Percentiles rank a stretch among this genome's conserved stretches.
These are phyloP conservation scores for Galerina sulciceps DNA, from an alignment of 768 basidiomycete genomes.

Conservation along the genomic window DNA sequence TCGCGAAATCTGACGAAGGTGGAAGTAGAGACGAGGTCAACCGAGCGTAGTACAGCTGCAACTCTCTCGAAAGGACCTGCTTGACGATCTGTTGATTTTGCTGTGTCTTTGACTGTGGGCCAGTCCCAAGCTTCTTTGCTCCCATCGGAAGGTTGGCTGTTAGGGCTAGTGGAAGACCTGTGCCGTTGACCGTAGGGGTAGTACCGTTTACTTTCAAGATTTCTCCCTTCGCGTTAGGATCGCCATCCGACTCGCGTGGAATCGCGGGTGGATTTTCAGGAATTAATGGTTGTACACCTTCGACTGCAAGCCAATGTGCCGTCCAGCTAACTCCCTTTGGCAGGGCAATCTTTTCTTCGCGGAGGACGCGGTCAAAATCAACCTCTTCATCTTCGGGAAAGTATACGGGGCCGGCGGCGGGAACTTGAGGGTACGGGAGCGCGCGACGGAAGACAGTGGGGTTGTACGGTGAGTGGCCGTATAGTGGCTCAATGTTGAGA, in stretches of 20 bases:
- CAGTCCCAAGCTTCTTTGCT: constrained; percentile 34
- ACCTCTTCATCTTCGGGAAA: constrained; percentile 97
- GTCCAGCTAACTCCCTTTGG: constrained; percentile 86
- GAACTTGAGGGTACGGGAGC: constrained; percentile 53
- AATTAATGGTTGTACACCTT: constrained; percentile 96
- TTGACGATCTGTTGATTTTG: constrained; percentile 83
- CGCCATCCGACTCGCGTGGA: constrained; percentile 51
- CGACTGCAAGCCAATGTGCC: constrained; percentile 98
- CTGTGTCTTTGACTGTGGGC: constrained; percentile 35
- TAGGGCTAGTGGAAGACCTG: constrained; percentile 25
- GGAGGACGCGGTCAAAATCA: constrained; percentile 89
- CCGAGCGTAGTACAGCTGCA: constrained; percentile 93
- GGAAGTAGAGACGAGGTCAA: constrained; percentile 86
- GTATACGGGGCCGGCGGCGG: constrained; percentile 75
- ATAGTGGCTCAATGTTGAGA: constrained; percentile 95
- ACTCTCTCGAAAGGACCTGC: constrained; percentile 89
- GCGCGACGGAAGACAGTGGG: constrained; percentile 65
- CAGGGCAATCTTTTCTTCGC: constrained; percentile 82
- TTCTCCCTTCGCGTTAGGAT: constrained; percentile 29
- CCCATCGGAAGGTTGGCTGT: constrained; percentile 22
- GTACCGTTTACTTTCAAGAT: constrained; percentile 32
- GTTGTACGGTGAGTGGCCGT: constrained; percentile 76
- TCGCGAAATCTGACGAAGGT: constrained; percentile 64
- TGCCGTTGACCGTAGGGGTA: constrained; percentile 25
- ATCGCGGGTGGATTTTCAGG: constrained; percentile 93